phyloP scores from a whole-genome alignment of 805 yeast species.

The Wickerhamiella parazyma region DNA sequence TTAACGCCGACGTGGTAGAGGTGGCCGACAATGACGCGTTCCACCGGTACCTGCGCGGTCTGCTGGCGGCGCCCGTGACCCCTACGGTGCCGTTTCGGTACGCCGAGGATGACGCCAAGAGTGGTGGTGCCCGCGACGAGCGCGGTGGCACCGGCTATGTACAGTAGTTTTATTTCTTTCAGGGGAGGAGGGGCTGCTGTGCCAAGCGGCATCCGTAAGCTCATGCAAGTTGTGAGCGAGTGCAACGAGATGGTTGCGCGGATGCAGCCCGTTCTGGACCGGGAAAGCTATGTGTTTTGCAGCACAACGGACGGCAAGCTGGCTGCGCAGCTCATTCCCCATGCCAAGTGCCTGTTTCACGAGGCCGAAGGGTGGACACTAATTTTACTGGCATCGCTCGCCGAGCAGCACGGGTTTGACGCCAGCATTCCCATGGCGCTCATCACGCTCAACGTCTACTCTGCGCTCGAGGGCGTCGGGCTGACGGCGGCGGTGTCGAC shows the following conservation, averaged over 20 bases:
- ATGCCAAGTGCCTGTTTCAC: background rate
- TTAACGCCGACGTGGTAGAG: constrained; percentile 6
- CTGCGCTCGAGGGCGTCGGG: background rate
- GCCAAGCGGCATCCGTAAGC: too few species aligned
- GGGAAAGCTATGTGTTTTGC: background rate
- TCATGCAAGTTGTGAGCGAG: background rate
- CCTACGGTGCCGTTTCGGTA: background rate
- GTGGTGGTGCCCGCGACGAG: background rate
- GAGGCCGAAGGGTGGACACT: background rate
- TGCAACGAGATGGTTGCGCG: background rate
- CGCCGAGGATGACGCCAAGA: background rate
- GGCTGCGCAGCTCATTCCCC: background rate
- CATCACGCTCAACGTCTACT: background rate
- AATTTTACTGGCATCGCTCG: background rate
- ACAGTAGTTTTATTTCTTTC: background rate
- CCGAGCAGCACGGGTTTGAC: background rate
- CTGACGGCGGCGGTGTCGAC: background rate
- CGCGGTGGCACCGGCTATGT: background rate
- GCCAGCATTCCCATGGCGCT: background rate
- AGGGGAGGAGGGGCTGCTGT: too few species aligned
- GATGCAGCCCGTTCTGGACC: background rate
- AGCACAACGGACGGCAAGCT: background rate
- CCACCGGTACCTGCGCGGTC: background rate
- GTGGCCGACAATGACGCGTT: constrained; percentile 6
- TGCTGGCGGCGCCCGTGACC: background rate